phyloP scores from a whole-genome alignment of 108 stramenopile species.

The Cyclotella sp. region DNA sequence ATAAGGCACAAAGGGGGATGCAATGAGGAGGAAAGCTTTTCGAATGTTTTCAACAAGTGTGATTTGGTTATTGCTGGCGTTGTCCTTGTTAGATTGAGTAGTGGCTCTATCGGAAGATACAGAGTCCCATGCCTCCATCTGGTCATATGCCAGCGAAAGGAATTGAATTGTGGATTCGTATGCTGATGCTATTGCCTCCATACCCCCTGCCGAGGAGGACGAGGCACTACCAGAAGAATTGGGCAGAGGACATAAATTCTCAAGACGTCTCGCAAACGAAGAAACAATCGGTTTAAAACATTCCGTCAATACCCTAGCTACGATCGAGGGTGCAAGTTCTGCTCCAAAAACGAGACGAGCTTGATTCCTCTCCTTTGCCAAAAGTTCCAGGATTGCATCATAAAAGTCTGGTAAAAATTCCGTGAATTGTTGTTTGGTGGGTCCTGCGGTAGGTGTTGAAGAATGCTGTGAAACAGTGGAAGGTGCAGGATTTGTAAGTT shows the following conservation, averaged over 20 bases:
- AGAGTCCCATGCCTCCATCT: constrained; percentile 66
- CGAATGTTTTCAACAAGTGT: constrained; percentile 51
- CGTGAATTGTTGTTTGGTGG: constrained; percentile 48
- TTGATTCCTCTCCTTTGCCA: constrained; percentile 77
- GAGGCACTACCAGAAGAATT: neutral
- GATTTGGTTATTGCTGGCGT: constrained; percentile 6
- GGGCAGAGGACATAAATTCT: constrained; percentile 52
- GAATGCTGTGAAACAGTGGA: neutral
- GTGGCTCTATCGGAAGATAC: constrained; percentile 34
- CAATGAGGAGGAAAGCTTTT: constrained; percentile 59
- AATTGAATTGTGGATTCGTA: constrained; percentile 86
- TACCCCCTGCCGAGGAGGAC: constrained; percentile 42
- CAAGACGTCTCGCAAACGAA: constrained; percentile 74
- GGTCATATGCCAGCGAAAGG: constrained; percentile 81
- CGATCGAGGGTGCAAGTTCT: constrained; percentile 63
- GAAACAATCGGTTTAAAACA: constrained; percentile 78
- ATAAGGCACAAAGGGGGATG: constrained; percentile 77
- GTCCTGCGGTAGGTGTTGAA: neutral
- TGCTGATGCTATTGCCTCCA: constrained; percentile 71
- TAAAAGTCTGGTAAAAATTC: constrained; percentile 82
- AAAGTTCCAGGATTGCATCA: constrained; percentile 65
- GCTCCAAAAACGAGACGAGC: constrained; percentile 75
- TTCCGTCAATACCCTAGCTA: constrained; percentile 66
- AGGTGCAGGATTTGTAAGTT: neutral
- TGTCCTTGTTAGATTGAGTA: neutral